Conservation (phyloP, 1,284 basidiomycete species). For the Amylostereum areolatum region DNA sequence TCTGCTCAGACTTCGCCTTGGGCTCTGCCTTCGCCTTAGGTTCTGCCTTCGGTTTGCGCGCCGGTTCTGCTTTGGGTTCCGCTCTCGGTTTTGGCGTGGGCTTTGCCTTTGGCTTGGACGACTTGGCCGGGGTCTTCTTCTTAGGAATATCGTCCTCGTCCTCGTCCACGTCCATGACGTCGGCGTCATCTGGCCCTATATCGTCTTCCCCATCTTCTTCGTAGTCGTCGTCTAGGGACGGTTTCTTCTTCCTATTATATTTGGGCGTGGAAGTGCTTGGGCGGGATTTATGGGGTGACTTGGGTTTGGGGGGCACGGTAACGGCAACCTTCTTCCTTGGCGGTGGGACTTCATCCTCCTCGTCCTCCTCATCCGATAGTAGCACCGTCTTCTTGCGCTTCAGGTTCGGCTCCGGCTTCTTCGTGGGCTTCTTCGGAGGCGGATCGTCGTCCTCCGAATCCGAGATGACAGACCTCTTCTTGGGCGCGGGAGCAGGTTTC, state of each 20-base stretch:
- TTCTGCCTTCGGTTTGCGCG: conserved; percentile 6
- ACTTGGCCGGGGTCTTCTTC: conserved; percentile 17
- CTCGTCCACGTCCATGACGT: conserved; percentile 22
- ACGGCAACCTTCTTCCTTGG: conserved; percentile 38
- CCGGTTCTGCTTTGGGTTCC: conserved; percentile 9
- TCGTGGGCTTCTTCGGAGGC: conserved; percentile 2
- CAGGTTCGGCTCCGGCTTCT: conserved; percentile 6
- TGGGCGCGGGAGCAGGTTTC: background rate
- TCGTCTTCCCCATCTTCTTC: conserved; percentile 14
- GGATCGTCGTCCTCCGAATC: background rate
- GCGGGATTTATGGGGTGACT: conserved; percentile 14
- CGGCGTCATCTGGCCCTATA: conserved; percentile 16
- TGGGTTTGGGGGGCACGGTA: conserved; percentile 21
- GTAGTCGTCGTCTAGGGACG: conserved; percentile 11
- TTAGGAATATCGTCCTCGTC: conserved; percentile 23
- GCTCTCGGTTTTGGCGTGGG: conserved; percentile 20
- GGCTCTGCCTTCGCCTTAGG: conserved; percentile 13
- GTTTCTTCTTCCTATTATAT: conserved; percentile 13
- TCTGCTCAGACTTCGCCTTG: conserved; percentile 15
- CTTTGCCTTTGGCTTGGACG: conserved; percentile 9
- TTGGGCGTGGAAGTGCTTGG: conserved; percentile 6
- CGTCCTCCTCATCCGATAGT: conserved; percentile 24
- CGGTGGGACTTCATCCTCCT: conserved; percentile 18
- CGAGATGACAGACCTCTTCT: background rate
- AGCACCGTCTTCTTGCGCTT: conserved; percentile 28